These are phyloP conservation scores for Dipodascopsis uninucleata DNA, from an alignment of 805 yeast species.

Conservation along the genomic window DNA sequence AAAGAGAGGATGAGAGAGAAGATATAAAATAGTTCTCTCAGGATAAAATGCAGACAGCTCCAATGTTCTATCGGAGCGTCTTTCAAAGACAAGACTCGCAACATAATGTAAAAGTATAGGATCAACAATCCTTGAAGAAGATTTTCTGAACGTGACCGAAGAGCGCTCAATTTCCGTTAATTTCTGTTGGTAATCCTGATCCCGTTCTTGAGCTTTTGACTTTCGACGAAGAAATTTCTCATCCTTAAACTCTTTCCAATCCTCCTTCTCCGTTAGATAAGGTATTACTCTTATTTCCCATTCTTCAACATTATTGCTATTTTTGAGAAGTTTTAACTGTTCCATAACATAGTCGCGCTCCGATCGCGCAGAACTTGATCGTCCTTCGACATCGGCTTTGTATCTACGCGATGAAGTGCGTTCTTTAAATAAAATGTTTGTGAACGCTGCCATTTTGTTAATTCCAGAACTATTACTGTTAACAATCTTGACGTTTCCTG, in stretches of 20 bases:
- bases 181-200: neutral
- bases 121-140: constrained; percentile 29
- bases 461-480: too few relatives aligned
- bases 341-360: constrained; percentile 1
- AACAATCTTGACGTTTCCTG: constrained; percentile 15
- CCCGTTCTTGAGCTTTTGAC: neutral
- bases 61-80: constrained; percentile 19
- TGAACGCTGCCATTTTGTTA: neutral
- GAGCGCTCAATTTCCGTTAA: neutral
- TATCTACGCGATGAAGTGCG: constrained; percentile 6
- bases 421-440: constrained; percentile 14
- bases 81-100: constrained; percentile 34
- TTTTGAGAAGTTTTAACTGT: constrained; percentile 2
- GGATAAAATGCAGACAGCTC: constrained; percentile 40
- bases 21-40: constrained; percentile 60
- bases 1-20: constrained; percentile 83
- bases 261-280: constrained; percentile 9
- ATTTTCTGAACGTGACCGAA: neutral
- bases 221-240: too few relatives aligned
- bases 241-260: constrained; percentile 2
- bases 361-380: neutral
- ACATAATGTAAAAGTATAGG: constrained; percentile 26
- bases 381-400: neutral
- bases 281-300: constrained; percentile 2
- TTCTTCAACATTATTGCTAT: constrained; percentile 1